Conservation (phyloP, 768 basidiomycete genomes). For the Rubroboletus satanas region DNA sequence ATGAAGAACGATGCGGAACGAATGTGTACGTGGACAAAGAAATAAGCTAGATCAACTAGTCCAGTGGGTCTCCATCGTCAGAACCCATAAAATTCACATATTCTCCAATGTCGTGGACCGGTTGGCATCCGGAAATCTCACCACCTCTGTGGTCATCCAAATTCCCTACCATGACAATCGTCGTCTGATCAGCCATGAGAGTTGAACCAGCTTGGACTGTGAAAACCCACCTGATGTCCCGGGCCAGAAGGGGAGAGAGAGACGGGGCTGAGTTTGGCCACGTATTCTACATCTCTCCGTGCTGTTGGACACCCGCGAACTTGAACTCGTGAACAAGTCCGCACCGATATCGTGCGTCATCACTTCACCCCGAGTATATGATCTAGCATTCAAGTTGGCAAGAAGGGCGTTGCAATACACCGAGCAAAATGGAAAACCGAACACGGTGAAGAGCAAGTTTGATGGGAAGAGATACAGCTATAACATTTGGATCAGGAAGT, state of each 20-base stretch:
- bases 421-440: conserved; percentile 3
- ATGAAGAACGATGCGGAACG: neutral
- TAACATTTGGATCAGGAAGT: neutral
- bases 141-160: neutral
- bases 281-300: no score
- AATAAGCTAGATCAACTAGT: neutral
- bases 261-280: no score
- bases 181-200: neutral
- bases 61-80: neutral
- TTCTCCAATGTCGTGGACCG: neutral
- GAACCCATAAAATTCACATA: neutral
- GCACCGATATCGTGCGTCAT: no score
- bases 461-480: neutral
- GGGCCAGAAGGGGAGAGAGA: neutral
- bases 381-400: conserved; percentile 13
- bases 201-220: neutral
- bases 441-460: neutral
- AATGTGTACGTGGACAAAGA: neutral
- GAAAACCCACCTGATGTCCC: neutral
- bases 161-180: neutral
- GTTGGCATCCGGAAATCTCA: neutral
- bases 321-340: neutral
- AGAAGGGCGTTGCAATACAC: conserved; percentile 18
- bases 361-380: neutral
- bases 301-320: neutral